phyloP scores from a whole-genome alignment of 2,329 filamentous ascomycete species.

The Fusarium redolens region DNA sequence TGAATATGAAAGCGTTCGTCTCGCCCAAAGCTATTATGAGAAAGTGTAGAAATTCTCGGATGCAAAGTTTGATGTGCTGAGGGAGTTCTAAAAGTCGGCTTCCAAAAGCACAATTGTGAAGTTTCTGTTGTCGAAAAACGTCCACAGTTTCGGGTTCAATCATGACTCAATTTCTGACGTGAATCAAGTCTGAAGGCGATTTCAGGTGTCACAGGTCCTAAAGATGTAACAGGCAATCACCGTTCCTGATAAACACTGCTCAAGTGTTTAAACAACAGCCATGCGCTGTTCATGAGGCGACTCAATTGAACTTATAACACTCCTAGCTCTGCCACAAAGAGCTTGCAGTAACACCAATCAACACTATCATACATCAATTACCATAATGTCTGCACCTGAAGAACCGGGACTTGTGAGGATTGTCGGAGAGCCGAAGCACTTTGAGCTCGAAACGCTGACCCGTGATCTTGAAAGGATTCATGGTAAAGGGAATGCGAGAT shows the following conservation, averaged over 20 bases:
- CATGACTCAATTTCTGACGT: not conserved
- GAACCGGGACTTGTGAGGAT: not conserved
- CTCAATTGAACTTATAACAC: accelerated
- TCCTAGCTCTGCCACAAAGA: not conserved
- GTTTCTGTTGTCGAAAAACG: no score
- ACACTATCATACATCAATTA: accelerated
- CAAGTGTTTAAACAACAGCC: no score
- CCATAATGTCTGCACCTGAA: not conserved
- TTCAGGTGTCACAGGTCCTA: no score
- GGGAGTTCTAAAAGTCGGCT: no score
- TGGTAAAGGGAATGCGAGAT: accelerated
- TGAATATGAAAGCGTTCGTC: not conserved
- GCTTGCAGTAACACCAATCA: no score
- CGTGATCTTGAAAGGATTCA: not conserved
- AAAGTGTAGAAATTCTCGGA: accelerated
- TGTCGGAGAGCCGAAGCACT: not conserved
- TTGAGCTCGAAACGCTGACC: accelerated
- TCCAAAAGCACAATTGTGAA: no score
- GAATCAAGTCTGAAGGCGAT: accelerated
- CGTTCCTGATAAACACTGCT: accelerated
- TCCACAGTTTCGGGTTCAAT: no score
- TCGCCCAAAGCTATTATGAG: accelerated
- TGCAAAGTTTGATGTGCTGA: no score
- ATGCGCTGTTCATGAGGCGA: accelerated
- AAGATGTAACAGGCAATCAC: accelerated